Base-by-base conservation (phyloP, 805 yeast species). In the Blastobotrys americana region DNA sequence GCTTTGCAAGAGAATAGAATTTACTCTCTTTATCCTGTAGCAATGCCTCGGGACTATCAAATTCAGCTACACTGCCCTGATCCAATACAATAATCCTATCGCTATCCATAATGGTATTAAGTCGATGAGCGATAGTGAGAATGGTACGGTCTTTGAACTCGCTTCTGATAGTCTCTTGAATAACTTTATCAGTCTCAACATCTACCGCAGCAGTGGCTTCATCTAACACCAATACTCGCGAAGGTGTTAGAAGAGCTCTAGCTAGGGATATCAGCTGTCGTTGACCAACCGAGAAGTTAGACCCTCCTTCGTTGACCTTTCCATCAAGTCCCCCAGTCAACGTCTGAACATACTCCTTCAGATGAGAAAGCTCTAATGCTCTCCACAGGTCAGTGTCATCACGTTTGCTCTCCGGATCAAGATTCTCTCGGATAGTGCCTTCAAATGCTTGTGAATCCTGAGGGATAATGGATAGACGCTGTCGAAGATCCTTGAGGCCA, bases 121-220 rank as follows among this genome's bases (percentile, higher is more conserved):
- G 69, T 55, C 96, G 74, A 61, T 87, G 96, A 0, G 96, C 96
- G 58, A 87, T 88, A 0, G 96, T 86, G 49, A 87, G 64, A 50
- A 88, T 85, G 0, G 96, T 88, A 54, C 85, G 75, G 50, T 82
- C 78, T 40, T 68, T 72, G 60, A 87, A 87, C 58, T 78, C 83
- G 3, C 67, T 59, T 51, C 95, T 73, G 39, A 87, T 85, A 0
- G 95, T 86, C 54, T 80, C 78, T 65, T 86, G 95, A 35, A 86
- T 73, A 42, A 85, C 71, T 52, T 76, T 72, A 58, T 87, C 95
- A 1, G 95, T 86, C 59, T 85, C 86, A 16, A 83, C 84, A 61
- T 87, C 96, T 23, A 86, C 93, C 10, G 95, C 86, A 0, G 95
- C 93, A 1, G 84, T 78, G n/a, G 84, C 96, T 65, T 88, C 96